Base-by-base conservation (phyloP, 2,329 filamentous ascomycete species). In the Helotiales sp. region DNA sequence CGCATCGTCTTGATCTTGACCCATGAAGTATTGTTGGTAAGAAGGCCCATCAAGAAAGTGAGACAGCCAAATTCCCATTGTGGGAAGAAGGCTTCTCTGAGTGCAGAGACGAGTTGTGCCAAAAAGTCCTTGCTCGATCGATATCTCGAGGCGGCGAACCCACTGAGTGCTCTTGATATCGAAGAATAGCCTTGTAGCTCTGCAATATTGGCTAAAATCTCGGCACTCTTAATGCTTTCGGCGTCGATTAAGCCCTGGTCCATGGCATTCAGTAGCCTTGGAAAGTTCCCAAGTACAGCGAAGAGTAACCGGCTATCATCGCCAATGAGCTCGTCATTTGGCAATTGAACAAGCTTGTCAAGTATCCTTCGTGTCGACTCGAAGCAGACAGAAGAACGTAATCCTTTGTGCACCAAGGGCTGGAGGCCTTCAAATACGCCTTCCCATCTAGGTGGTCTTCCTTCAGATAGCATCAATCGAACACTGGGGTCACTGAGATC, bases 1-100 rank as follows among this genome's bases (percentile, higher is more conserved):
- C 91, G 88, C 90, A 99, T 96, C 0, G 90, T 92, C 76, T 95
- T 93, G 42, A 93, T 79, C 71, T 96, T 96, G 73, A 98, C 90
- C 90, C 92, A 97, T 2, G 90, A 82, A 1, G 88, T 82, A 31
- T 87, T 88, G 70, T 99, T 99, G 13, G 93, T 96, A 53, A 99
- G 79, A 48, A 97, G 81, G 1, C 95, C 92, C 74, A 98, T 90
- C 42, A 98, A 77, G 75, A 96, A 97, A 0, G 92, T 91, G 10
- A 99, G 76, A 77, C 91, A 90, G 59, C 87, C 84, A 65, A 96
- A 91, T 66, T 98, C 93, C 57, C 90, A 83, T 27, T 84, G 81
- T 1, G 93, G 92, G 60, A 96, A 89, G 73, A 90, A 98, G 27
- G 86, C 84, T 48, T 88, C 84, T 56, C 86, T 84, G 44, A 98